These are phyloP conservation scores for Geranomyces variabilis DNA, from an alignment of 192 early-diverging fungal species.

Conservation along the genomic window DNA sequence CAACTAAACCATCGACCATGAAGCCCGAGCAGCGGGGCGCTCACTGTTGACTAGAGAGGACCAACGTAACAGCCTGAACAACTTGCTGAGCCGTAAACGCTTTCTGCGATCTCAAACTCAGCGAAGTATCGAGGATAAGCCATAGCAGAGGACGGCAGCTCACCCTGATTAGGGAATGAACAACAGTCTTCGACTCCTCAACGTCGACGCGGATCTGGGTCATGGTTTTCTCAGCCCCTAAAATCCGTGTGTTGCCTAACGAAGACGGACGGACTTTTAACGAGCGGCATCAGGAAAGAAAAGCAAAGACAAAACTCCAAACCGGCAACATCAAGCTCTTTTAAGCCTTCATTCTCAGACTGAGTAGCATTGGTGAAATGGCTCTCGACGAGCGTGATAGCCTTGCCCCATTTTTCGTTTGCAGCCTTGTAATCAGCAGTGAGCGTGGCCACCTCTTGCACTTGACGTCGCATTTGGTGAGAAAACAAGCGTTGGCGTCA, in stretches of 20 bases:
- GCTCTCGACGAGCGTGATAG: background rate
- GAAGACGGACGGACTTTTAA: background rate
- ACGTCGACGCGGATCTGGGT: background rate
- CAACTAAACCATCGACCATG: too few species aligned
- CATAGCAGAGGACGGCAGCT: background rate
- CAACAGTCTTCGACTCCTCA: background rate
- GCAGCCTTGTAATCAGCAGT: slow-evolving; percentile 5
- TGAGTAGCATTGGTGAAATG: background rate
- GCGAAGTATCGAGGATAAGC: too few species aligned
- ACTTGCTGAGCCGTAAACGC: too few species aligned
- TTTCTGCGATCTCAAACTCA: too few species aligned
- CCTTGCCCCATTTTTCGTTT: background rate
- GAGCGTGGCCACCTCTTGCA: background rate
- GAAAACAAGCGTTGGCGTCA: background rate
- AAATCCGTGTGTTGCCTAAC: too few species aligned
- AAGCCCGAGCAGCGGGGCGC: too few species aligned
- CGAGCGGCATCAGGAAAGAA: background rate
- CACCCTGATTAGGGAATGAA: background rate
- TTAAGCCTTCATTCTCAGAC: background rate
- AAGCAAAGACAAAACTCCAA: background rate
- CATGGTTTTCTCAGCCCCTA: background rate
- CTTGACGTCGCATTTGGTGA: background rate
- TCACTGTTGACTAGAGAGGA: too few species aligned
- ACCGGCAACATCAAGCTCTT: background rate
- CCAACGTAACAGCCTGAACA: too few species aligned